These are phyloP conservation scores for Lathyrus oleraceus DNA, from an alignment of 306 rosid species.

Conservation along the genomic window DNA sequence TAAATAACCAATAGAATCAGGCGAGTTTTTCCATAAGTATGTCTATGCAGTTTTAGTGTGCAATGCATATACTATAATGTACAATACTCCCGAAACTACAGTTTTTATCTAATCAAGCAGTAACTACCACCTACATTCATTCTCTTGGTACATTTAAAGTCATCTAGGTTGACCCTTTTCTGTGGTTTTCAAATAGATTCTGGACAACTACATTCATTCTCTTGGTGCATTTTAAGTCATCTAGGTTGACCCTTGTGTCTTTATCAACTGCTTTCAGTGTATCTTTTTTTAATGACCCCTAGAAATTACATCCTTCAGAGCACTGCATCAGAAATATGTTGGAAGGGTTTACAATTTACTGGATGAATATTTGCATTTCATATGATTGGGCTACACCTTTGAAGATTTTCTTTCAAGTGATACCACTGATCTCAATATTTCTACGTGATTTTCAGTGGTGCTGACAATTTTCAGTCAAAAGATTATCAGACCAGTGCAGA, in stretches of 20 bases:
- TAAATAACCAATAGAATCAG: background rate
- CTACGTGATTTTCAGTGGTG: conserved; percentile 54
- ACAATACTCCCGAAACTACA: background rate
- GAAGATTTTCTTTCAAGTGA: conserved; percentile 13
- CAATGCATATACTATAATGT: background rate
- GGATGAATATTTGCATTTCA: conserved; percentile 16
- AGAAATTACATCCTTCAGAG: conserved; percentile 7
- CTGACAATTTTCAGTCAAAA: conserved; percentile 77
- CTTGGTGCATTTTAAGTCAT: background rate
- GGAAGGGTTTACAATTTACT: conserved; percentile 4
- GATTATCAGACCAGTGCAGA: conserved; percentile 84
- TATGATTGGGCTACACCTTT: conserved; percentile 12
- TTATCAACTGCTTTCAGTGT: background rate
- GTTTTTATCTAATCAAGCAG: background rate
- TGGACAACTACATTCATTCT: background rate
- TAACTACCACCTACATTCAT: background rate
- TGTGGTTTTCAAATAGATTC: background rate
- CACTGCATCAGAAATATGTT: conserved; percentile 5
- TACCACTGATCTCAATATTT: conserved; percentile 30
- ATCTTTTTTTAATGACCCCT: background rate
- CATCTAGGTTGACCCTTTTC: background rate
- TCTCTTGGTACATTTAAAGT: background rate
- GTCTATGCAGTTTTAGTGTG: background rate
- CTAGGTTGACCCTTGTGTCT: background rate
- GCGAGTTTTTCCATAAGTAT: background rate